phyloP scores from a whole-genome alignment of 2,329 filamentous ascomycete species.

The Fusarium armeniacum region DNA sequence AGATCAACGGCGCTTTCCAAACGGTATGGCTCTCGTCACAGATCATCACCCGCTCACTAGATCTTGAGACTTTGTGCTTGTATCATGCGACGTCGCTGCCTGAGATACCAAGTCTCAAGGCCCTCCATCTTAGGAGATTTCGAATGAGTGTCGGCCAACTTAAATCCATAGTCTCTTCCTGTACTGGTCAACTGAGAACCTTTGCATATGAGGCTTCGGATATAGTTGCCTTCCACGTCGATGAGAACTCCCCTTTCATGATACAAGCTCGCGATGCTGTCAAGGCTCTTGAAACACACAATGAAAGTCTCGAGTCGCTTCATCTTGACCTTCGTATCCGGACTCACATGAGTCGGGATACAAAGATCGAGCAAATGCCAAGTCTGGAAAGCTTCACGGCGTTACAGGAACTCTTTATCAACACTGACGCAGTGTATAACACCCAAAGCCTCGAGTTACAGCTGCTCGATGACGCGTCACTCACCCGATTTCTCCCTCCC shows the following conservation, averaged over 20 bases:
- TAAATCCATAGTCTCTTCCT: conserved; percentile 4
- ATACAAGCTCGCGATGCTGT: conserved; percentile 21
- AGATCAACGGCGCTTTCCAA: neutral
- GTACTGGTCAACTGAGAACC: conserved; percentile 6
- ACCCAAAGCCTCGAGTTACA: neutral
- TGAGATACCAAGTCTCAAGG: conserved; percentile 18
- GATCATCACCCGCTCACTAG: neutral
- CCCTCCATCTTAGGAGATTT: conserved; percentile 6
- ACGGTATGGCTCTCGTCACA: neutral
- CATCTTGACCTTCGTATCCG: conserved; percentile 27
- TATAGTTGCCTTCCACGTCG: neutral
- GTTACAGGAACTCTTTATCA: conserved; percentile 28
- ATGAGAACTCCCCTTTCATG: conserved; percentile 1
- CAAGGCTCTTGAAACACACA: conserved; percentile 13
- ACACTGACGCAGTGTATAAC: conserved; percentile 3
- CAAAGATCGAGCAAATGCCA: conserved; percentile 4
- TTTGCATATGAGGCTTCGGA: conserved; percentile 31
- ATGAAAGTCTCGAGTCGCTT: conserved; percentile 20
- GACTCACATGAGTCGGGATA: neutral
- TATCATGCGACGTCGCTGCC: neutral
- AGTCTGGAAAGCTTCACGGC: conserved; percentile 19
- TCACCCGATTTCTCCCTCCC: neutral
- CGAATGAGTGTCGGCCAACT: neutral
- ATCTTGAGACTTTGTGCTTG: conserved; percentile 23
- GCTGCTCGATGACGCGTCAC: neutral